phyloP scores from a whole-genome alignment of 306 rosid genomes.

The Begonia peltatifolia region DNA sequence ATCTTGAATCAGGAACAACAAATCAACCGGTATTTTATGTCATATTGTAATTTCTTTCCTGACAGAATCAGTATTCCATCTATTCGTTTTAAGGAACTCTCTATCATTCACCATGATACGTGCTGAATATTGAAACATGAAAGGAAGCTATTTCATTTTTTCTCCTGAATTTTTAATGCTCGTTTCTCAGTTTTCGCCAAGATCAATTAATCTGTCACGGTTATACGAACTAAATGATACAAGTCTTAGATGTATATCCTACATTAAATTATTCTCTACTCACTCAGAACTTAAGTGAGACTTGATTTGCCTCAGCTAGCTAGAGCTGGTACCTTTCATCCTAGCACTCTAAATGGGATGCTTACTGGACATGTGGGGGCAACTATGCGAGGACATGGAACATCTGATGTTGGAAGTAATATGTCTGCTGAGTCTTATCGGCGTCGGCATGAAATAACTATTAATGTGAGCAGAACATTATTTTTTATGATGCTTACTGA shows the following conservation, averaged over 20 bases:
- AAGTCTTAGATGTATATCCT: conserved; percentile 1
- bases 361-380: conserved; percentile 36
- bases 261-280: neutral
- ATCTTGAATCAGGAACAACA: conserved; percentile 36
- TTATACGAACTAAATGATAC: neutral
- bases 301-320: conserved; percentile 35
- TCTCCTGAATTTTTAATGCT: too few species aligned
- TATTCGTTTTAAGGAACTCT: too few species aligned
- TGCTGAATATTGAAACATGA: too few species aligned
- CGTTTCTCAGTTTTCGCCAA: too few species aligned
- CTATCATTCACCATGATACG: too few species aligned
- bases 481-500: conserved; percentile 2
- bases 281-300: conserved; percentile 5
- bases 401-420: conserved; percentile 53
- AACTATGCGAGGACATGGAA: conserved; percentile 27
- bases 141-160: too few species aligned
- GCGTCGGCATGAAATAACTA: conserved; percentile 75
- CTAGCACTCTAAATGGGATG: conserved; percentile 35
- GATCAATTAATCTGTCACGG: too few species aligned
- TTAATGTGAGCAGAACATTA: conserved; percentile 39
- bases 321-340: conserved; percentile 27
- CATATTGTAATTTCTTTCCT: neutral
- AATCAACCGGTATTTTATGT: conserved; percentile 34
- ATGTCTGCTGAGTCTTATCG: conserved; percentile 66
- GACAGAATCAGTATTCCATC: too few species aligned